Conservation (phyloP, 2,329 filamentous ascomycete genomes). For the Neodidymelliopsis sp. region DNA sequence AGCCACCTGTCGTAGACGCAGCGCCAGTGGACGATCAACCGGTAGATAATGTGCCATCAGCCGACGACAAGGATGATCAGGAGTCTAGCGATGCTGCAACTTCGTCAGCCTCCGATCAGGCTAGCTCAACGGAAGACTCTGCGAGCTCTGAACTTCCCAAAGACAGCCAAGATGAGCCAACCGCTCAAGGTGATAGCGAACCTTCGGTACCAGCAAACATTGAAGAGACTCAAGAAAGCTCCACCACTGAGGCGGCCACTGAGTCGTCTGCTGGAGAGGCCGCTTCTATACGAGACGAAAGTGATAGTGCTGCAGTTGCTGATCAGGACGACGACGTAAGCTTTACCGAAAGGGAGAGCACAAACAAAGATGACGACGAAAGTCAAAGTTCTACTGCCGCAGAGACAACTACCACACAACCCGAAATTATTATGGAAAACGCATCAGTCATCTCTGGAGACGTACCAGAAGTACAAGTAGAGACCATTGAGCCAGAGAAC, state of each 20-base stretch:
- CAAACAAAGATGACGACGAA: not conserved
- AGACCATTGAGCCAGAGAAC: too few species aligned
- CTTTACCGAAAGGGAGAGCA: conserved; percentile 4
- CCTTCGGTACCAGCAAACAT: not conserved
- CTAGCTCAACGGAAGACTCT: not conserved
- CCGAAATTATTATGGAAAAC: too few species aligned
- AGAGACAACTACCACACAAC: too few species aligned
- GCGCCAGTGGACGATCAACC: not conserved
- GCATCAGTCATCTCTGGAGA: too few species aligned
- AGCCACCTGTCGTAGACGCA: not conserved
- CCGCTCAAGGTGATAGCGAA: not conserved
- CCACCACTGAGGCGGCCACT: not conserved
- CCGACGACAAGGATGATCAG: not conserved
- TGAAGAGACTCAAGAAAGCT: not conserved
- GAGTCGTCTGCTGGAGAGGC: too few species aligned
- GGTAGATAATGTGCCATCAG: not conserved
- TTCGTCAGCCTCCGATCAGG: not conserved
- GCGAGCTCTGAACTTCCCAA: not conserved
- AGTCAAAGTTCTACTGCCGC: not conserved
- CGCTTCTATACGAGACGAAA: too few species aligned
- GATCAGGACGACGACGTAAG: conserved; percentile 6
- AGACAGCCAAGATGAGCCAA: not conserved
- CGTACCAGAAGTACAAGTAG: too few species aligned
- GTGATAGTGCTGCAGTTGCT: not conserved
- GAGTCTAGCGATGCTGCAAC: not conserved